These are phyloP conservation scores for Grosmannia serpens DNA, from an alignment of 2,329 filamentous ascomycete species.

Conservation along the genomic window DNA sequence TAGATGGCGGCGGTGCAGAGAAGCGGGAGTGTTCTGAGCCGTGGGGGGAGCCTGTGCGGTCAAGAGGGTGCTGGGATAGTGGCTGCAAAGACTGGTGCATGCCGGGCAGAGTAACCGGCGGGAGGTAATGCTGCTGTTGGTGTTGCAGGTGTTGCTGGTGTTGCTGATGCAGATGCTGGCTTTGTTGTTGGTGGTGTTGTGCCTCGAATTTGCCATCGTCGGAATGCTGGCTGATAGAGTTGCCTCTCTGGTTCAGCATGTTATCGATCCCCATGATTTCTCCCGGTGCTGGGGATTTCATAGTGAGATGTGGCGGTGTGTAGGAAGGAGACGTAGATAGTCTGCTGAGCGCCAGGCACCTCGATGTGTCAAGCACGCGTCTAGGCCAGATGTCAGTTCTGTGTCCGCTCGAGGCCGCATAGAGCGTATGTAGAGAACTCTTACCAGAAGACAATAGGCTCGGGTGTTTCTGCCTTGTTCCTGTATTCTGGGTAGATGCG, in stretches of 20 bases:
- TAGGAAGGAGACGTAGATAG: too few species aligned
- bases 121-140: conserved; percentile 7
- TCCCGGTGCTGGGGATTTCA: conserved; percentile 32
- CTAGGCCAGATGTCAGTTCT: too few species aligned
- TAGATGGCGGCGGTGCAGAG: conserved; percentile 28
- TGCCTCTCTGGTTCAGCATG: conserved; percentile 39
- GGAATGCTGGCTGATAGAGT: conserved; percentile 18
- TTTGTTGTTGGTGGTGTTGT: conserved; percentile 7
- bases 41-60: conserved; percentile 46
- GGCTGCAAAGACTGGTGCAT: conserved; percentile 10
- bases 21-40: conserved; percentile 48
- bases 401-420: too few species aligned
- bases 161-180: conserved; percentile 3
- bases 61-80: conserved; percentile 25
- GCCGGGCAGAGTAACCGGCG: conserved; percentile 12
- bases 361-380: not conserved
- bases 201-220: conserved; percentile 7
- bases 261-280: conserved; percentile 42
- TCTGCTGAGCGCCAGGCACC: not conserved
- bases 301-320: conserved; percentile 13
- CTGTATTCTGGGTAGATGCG: too few species aligned
- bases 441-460: not conserved
- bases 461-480: too few species aligned
- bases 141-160: conserved; percentile 6
- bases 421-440: not conserved